Percentiles rank a stretch among this genome's conserved stretches.
Evolutionary conservation across 306 rosid genomes (phyloP).

Genomic region (Boehmeria nivea): DNA sequence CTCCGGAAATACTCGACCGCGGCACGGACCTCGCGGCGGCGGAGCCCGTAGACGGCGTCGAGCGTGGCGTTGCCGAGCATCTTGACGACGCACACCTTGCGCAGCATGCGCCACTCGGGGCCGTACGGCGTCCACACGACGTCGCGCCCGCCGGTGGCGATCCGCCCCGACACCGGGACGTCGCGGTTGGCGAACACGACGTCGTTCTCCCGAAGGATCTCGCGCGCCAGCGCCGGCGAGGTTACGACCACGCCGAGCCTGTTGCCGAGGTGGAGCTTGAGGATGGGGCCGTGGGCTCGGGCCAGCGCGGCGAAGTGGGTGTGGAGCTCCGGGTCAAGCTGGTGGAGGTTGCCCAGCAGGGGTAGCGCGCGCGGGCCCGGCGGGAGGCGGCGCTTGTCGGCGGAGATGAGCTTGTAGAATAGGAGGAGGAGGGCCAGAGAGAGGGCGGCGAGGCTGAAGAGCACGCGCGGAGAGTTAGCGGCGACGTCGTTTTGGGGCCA

Average conservation of each 20-base stretch:
- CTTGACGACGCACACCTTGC: slow-evolving; percentile 55
- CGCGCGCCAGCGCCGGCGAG: slow-evolving; percentile 47
- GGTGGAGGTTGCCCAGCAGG: slow-evolving; percentile 55
- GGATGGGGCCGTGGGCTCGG: slow-evolving; percentile 47
- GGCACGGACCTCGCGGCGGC: slow-evolving; percentile 47
- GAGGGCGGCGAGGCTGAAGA: slow-evolving; percentile 4
- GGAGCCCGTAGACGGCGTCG: slow-evolving; percentile 54
- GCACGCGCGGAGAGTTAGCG: too few species aligned
- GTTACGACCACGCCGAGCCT: slow-evolving; percentile 40
- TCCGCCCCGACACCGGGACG: slow-evolving; percentile 38
- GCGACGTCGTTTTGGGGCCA: background rate
- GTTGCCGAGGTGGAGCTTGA: slow-evolving; percentile 56
- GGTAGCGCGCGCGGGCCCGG: slow-evolving; percentile 76
- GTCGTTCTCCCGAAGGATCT: slow-evolving; percentile 60
- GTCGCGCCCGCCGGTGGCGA: slow-evolving; percentile 38
- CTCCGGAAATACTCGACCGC: slow-evolving; percentile 25
- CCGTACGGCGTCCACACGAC: slow-evolving; percentile 70
- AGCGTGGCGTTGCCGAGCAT: slow-evolving; percentile 56
- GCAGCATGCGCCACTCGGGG: slow-evolving; percentile 72
- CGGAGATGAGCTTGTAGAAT: background rate
- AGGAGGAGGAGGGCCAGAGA: slow-evolving; percentile 15
- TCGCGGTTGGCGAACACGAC: slow-evolving; percentile 70
- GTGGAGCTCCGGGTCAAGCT: slow-evolving; percentile 71
- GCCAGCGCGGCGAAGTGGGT: slow-evolving; percentile 50
- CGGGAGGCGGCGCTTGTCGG: slow-evolving; percentile 35